A percentile compares a stretch with the other conserved stretches of the same genome.
Conservation (phyloP, 2,329 filamentous ascomycete species). For the Fusarium sp. region DNA sequence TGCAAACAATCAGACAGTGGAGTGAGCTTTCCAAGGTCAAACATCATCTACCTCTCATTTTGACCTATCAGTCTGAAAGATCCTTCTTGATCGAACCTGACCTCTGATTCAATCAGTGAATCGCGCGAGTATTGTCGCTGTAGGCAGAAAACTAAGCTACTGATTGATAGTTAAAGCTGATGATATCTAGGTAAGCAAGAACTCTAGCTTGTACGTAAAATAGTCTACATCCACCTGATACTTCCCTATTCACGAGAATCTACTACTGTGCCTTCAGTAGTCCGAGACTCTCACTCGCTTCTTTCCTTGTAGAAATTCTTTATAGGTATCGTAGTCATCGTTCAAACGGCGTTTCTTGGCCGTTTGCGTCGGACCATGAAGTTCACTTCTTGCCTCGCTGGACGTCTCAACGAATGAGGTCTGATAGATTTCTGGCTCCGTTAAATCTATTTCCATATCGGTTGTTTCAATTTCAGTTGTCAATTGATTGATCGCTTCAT, state of each 20-base stretch:
- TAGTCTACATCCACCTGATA: neutral
- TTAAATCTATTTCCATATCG: neutral
- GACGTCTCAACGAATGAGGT: neutral
- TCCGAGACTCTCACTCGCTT: neutral
- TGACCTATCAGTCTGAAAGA: too few relatives aligned
- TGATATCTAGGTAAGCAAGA: too few relatives aligned
- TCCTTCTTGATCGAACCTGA: neutral
- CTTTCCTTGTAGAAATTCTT: accelerated
- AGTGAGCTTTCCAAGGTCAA: neutral
- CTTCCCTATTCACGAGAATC: neutral
- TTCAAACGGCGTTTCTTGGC: neutral
- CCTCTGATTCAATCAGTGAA: too few relatives aligned
- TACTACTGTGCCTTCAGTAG: too few relatives aligned
- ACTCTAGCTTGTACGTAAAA: too few relatives aligned
- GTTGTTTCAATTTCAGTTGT: neutral
- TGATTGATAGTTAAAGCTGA: too few relatives aligned
- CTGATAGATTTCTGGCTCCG: neutral
- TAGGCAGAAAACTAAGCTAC: too few relatives aligned
- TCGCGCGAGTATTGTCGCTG: too few relatives aligned
- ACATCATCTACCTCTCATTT: neutral
- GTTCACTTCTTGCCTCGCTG: neutral
- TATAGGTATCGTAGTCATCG: neutral
- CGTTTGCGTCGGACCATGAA: neutral
- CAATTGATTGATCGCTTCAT: neutral
- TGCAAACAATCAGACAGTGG: neutral